Percentiles rank a stretch among this genome's conserved stretches.
Conservation (phyloP, 2,329 filamentous ascomycete genomes). For the Monilinia polystroma region DNA sequence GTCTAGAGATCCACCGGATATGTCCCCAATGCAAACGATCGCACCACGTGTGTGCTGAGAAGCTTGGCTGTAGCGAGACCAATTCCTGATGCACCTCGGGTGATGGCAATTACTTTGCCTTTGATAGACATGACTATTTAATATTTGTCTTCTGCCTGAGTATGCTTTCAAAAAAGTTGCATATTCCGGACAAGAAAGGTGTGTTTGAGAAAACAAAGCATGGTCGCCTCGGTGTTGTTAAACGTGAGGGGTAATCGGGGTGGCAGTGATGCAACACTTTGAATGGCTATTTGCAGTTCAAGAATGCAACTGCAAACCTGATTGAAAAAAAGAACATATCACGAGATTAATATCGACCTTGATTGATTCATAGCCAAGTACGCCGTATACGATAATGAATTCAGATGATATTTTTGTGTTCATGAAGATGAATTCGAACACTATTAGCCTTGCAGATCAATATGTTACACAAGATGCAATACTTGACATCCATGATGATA, state of each 20-base stretch:
- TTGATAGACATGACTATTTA: conserved; percentile 31
- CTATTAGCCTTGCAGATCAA: not conserved
- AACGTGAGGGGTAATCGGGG: not conserved
- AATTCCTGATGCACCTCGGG: conserved; percentile 73
- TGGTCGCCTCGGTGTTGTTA: not conserved
- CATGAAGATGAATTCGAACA: too few species aligned
- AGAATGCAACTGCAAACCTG: not conserved
- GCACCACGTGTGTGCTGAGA: conserved; percentile 31
- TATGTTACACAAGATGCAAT: not conserved
- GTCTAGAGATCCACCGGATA: conserved; percentile 28
- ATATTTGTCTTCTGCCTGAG: not conserved
- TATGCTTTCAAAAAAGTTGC: not conserved
- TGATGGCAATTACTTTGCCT: conserved; percentile 68
- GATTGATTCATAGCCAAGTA: not conserved
- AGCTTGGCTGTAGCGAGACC: conserved; percentile 69
- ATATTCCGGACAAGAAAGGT: not conserved
- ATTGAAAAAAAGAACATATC: not conserved
- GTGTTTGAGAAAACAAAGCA: not conserved
- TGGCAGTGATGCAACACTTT: not conserved
- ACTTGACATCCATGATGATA: not conserved
- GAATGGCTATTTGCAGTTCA: not conserved
- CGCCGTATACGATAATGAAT: not conserved
- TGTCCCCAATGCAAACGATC: conserved; percentile 35
- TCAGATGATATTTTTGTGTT: not conserved
- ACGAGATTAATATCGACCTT: not conserved